Base-by-base conservation (phyloP, 1,139 yeast genomes). In the Debaryomyces sp. region DNA sequence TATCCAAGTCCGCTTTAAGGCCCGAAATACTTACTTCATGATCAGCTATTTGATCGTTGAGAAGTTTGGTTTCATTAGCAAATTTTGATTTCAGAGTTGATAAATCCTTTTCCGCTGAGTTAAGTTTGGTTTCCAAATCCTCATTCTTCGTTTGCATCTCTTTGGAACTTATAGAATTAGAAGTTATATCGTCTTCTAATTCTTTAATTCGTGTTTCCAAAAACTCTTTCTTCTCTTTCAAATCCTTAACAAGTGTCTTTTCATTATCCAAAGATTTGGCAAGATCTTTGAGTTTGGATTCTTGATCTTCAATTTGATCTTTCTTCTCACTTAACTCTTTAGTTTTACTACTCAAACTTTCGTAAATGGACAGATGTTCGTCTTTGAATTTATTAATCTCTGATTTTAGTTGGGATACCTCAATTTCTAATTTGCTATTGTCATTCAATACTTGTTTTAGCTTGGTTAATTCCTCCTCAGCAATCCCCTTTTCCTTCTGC, bases 1-100 rank as follows among this genome's bases (percentile, higher is more conserved):
- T 61, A 13, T 54, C 55, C 43, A 72, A 56, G 5, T 68, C 67
- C 2, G 44, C 38, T 37, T 60, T 51, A 33, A 60, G 54, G 7
- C 34, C 38, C 7, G 39, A 24, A 29, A 50, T 51, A 50, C 51
- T 39, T 30, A 48, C 15, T 35, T 51, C 46, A 15, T 49, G 48
- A 2, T 48, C 53, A 7, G 45, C 47, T n/a, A 59, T 34, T 22
- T 46, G 43, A 2, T 47, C 42, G 23, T 51, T 52, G 34, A 50
- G 50, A 1, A 45, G 12, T 13, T 36, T 38, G 3, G 47, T 45
- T 32, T 54, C 56, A 35, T 22, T 36, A 27, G 24, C 26, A 23
- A 18, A 29, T 24, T 45, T 30, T 6, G 45, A 36, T 13, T 45
- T 36, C 37, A 17, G 33, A 5, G 13, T 13, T 1, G 36, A 22